phyloP scores from a whole-genome alignment of 306 rosid genomes.

The Crotalaria pallida region DNA sequence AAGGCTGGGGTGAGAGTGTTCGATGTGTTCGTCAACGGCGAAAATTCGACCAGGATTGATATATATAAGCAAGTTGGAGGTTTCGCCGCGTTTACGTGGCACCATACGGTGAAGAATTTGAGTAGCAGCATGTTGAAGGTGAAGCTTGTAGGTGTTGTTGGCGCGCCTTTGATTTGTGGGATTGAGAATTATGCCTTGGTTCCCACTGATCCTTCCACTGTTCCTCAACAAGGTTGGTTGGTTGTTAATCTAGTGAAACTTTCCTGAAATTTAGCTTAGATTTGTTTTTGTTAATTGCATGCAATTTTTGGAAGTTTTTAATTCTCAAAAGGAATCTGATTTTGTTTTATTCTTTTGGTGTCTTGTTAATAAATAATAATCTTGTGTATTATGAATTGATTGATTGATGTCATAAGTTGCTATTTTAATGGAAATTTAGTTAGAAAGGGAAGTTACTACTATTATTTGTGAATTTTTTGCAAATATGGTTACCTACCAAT shows the following conservation, averaged over 20 bases:
- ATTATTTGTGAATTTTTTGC: background rate
- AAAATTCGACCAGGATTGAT: conserved; percentile 60
- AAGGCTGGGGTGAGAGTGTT: conserved; percentile 69
- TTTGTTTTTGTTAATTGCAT: background rate
- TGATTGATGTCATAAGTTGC: background rate
- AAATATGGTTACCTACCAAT: conserved; percentile 11
- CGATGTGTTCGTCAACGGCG: conserved; percentile 56
- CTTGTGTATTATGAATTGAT: conserved; percentile 1
- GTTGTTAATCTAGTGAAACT: conserved; percentile 16
- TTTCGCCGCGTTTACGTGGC: conserved; percentile 72
- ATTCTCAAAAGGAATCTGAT: background rate
- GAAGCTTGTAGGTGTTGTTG: conserved; percentile 58
- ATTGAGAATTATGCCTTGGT: conserved; percentile 90
- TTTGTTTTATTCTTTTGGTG: conserved; percentile 13
- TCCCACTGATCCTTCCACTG: conserved; percentile 71
- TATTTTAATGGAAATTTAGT: conserved; percentile 2
- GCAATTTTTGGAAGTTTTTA: background rate
- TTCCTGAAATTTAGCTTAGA: background rate
- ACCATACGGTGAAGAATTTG: conserved; percentile 66
- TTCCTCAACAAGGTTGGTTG: conserved; percentile 79
- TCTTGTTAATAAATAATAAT: background rate
- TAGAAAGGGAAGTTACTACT: background rate
- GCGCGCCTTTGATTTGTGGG: conserved; percentile 66
- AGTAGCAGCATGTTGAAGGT: conserved; percentile 50
- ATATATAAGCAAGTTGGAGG: conserved; percentile 62